Conservation (phyloP, 208 protist genomes). For the Zelonia costaricensis region DNA sequence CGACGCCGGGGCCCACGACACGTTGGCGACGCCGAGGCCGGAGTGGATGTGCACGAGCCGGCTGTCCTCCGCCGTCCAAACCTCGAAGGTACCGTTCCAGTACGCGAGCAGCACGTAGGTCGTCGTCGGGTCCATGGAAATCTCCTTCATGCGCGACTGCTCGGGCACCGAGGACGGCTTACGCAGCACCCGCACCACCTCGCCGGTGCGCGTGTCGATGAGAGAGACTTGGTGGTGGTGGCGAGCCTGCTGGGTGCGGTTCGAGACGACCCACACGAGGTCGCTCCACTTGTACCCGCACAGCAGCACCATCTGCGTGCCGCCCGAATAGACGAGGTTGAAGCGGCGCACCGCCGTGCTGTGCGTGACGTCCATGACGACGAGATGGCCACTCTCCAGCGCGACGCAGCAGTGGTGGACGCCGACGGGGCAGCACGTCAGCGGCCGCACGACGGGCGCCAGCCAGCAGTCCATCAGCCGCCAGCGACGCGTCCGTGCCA, state of each 20-base stretch:
- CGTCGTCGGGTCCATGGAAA: conserved; percentile 48
- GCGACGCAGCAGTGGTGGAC: conserved; percentile 57
- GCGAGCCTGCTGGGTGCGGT: conserved; percentile 44
- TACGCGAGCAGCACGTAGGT: conserved; percentile 72
- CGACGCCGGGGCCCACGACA: conserved; percentile 72
- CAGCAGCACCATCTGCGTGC: conserved; percentile 72
- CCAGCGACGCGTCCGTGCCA: conserved; percentile 49
- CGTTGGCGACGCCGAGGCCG: conserved; percentile 66
- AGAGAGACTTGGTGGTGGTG: conserved; percentile 84
- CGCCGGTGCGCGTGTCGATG: conserved; percentile 71
- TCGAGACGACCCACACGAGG: conserved; percentile 75
- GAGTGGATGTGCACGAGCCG: conserved; percentile 73
- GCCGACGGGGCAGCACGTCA: conserved; percentile 41
- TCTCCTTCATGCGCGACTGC: conserved; percentile 60
- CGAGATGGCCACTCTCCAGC: conserved; percentile 70
- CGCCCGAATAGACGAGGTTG: conserved; percentile 73
- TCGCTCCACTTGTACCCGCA: conserved; percentile 63
- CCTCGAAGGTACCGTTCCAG: conserved; percentile 81
- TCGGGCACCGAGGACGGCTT: conserved; percentile 66
- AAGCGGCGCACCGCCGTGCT: conserved; percentile 55
- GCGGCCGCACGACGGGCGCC: conserved; percentile 44
- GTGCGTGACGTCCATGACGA: conserved; percentile 64
- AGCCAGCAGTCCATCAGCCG: conserved; percentile 45
- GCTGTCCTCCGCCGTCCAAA: conserved; percentile 68
- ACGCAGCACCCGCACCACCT: conserved; percentile 66